A percentile compares a stretch with the other conserved stretches of the same genome.
These are phyloP conservation scores for Pythium scleroteichum DNA, from an alignment of 352 stramenopile genomes.

Conservation along the genomic window DNA sequence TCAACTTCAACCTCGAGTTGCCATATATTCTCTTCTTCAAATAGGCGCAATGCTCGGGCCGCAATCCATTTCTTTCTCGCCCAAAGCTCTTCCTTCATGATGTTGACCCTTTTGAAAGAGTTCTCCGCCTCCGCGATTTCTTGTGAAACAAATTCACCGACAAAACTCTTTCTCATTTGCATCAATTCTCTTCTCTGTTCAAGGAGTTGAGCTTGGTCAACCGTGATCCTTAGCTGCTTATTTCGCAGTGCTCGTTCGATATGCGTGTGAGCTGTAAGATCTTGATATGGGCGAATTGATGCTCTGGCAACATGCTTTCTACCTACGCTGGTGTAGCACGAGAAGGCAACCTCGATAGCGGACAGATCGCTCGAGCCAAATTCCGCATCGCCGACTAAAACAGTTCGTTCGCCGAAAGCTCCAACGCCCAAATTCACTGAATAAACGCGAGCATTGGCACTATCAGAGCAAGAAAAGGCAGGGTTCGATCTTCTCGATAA, in stretches of 20 bases:
- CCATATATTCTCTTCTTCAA: conserved; percentile 36
- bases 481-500: conserved; percentile 12
- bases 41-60: conserved; percentile 25
- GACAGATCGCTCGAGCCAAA: neutral
- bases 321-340: conserved; percentile 7
- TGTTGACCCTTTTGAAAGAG: conserved; percentile 41
- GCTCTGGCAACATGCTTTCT: conserved; percentile 11
- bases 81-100: conserved; percentile 52
- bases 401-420: neutral
- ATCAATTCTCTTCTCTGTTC: conserved; percentile 38
- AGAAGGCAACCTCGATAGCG: conserved; percentile 25
- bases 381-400: conserved; percentile 7
- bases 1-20: conserved; percentile 16
- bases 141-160: conserved; percentile 16
- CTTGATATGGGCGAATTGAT: conserved; percentile 19
- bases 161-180: conserved; percentile 34
- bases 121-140: conserved; percentile 39
- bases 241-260: conserved; percentile 31
- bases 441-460: neutral
- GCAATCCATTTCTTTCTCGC: conserved; percentile 36
- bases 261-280: conserved; percentile 35
- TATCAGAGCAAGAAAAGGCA: neutral
- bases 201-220: conserved; percentile 24
- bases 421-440: conserved; percentile 19
- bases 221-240: conserved; percentile 11